These are phyloP conservation scores for Scleromitrula shiraiana DNA, from an alignment of 2,329 filamentous ascomycete species.

Conservation along the genomic window DNA sequence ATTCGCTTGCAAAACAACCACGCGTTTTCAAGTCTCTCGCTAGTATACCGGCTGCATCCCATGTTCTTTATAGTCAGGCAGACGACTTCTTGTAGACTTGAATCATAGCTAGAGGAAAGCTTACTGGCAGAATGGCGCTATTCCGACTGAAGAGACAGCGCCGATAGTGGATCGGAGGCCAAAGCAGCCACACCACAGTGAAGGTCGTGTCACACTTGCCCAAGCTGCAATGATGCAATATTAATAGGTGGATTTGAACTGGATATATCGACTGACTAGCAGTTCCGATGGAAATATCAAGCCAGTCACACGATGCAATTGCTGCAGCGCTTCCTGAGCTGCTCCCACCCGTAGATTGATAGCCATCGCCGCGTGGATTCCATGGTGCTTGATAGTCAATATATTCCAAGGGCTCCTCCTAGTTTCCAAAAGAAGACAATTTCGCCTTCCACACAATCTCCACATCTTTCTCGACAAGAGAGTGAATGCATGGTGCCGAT, in stretches of 20 bases:
- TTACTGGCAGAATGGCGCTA: background rate
- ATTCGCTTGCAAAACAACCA: background rate
- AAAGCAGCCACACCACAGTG: background rate
- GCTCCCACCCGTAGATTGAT: background rate
- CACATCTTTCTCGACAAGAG: background rate
- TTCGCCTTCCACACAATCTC: constrained; percentile 2
- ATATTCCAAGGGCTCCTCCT: background rate
- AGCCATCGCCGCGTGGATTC: constrained; percentile 8
- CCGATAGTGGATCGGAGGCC: background rate
- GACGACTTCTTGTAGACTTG: background rate
- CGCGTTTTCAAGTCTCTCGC: background rate
- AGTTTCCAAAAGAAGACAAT: background rate
- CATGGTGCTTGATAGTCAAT: constrained; percentile 5
- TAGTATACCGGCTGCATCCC: background rate
- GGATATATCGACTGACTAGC: constrained; percentile 1
- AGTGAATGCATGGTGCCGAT: background rate
- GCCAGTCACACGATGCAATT: constrained; percentile 1
- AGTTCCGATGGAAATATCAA: constrained; percentile 4
- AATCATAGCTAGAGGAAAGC: background rate
- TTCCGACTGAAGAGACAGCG: background rate
- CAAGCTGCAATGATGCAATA: background rate
- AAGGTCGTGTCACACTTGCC: background rate
- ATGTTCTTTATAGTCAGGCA: background rate
- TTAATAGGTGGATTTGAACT: background rate
- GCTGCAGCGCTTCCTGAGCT: constrained; percentile 6